Evolutionary conservation across 108 stramenopile genomes (phyloP).

Genomic region (Fistulifera pelliculosa): DNA sequence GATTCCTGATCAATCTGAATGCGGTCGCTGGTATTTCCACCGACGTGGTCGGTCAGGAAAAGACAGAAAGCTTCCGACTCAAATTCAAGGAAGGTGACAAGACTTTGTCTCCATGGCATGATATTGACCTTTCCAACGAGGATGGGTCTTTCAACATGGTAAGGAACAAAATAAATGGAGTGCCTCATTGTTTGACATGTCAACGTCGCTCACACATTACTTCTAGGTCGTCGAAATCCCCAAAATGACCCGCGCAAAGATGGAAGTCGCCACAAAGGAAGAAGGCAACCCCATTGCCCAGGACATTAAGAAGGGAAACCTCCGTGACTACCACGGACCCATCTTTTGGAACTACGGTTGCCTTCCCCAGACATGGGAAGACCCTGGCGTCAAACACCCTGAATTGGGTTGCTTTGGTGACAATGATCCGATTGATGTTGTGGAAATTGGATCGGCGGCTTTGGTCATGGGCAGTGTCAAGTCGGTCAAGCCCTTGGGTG

Average conservation of each 20-base stretch:
- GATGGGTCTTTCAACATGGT: slow-evolving; percentile 79
- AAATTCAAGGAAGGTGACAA: slow-evolving; percentile 50
- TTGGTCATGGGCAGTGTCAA: slow-evolving; percentile 83
- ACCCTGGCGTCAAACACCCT: slow-evolving; percentile 84
- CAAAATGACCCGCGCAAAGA: slow-evolving; percentile 97
- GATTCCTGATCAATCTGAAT: slow-evolving; percentile 11
- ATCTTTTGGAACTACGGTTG: slow-evolving; percentile 99
- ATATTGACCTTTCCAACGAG: slow-evolving; percentile 62
- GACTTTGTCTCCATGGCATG: slow-evolving; percentile 80
- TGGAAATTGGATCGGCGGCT: slow-evolving; percentile 89
- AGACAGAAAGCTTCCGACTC: slow-evolving; percentile 82
- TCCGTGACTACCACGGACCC: slow-evolving; percentile 95
- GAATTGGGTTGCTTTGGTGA: slow-evolving; percentile 92
- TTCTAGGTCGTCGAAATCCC: slow-evolving; percentile 87
- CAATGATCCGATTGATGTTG: slow-evolving; percentile 98
- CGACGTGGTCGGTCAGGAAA: slow-evolving; percentile 45
- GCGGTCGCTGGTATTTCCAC: slow-evolving; percentile 34
- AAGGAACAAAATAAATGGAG: background rate
- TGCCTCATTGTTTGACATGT: background rate
- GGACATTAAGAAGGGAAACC: slow-evolving; percentile 98
- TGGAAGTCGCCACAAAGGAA: slow-evolving; percentile 98
- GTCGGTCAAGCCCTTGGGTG: slow-evolving; percentile 93
- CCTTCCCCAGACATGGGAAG: slow-evolving; percentile 99
- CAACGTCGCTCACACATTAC: background rate
- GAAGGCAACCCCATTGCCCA: slow-evolving; percentile 94